phyloP scores from a whole-genome alignment of 768 basidiomycete genomes.

The Tulasnella sp. region DNA sequence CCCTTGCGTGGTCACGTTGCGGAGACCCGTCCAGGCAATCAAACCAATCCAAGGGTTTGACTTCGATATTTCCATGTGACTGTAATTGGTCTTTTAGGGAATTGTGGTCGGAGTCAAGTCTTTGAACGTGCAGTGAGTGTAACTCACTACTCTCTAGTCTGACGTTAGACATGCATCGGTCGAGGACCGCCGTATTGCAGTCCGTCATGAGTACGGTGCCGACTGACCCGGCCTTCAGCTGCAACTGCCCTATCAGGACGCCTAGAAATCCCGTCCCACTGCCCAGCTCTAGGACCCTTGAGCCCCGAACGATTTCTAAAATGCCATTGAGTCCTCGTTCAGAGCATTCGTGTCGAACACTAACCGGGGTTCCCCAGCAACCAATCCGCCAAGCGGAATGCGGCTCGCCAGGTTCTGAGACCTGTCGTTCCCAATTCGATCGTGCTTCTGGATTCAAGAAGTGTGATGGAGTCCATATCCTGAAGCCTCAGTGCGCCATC shows the following conservation, averaged over 20 bases:
- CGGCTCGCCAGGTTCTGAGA: slow-evolving; percentile 65
- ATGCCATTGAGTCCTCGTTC: neutral
- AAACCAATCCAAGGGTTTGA: too few relatives aligned
- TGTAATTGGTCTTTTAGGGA: too few relatives aligned
- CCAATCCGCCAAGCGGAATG: slow-evolving; percentile 50
- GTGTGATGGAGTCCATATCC: slow-evolving; percentile 29
- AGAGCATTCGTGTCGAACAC: neutral
- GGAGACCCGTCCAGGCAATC: too few relatives aligned
- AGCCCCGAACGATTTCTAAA: slow-evolving; percentile 33
- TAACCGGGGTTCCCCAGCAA: slow-evolving; percentile 46
- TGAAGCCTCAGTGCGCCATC: slow-evolving; percentile 23
- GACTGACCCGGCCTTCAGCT: slow-evolving; percentile 24
- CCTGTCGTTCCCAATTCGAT: slow-evolving; percentile 71
- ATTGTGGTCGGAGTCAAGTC: too few relatives aligned
- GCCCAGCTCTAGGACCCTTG: slow-evolving; percentile 58
- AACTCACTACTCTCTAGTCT: slow-evolving; percentile 60
- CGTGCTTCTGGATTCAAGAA: slow-evolving; percentile 59
- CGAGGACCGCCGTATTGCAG: slow-evolving; percentile 47
- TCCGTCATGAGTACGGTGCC: slow-evolving; percentile 45
- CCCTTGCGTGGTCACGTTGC: too few relatives aligned
- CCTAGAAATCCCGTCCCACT: slow-evolving; percentile 66
- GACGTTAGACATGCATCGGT: slow-evolving; percentile 47
- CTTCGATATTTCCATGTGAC: too few relatives aligned
- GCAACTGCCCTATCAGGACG: slow-evolving; percentile 45
- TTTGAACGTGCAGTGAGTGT: too few relatives aligned